These are phyloP conservation scores for Penicillium sp. DNA, from an alignment of 2,329 filamentous ascomycete genomes.

Conservation along the genomic window DNA sequence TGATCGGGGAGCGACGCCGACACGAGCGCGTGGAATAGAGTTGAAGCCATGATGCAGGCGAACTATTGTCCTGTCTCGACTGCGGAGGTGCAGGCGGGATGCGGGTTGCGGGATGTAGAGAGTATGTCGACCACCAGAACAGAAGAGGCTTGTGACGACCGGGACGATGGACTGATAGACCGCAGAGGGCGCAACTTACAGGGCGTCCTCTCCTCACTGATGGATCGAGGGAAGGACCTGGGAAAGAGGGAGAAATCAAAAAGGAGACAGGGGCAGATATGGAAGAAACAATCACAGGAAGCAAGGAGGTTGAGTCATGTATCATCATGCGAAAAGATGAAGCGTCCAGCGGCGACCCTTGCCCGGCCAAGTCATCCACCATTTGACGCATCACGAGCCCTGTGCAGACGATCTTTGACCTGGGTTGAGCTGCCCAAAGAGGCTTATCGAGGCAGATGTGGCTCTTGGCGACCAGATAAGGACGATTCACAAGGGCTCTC, in stretches of 20 bases:
- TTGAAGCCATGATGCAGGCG: slow-evolving; percentile 24
- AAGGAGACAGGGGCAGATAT: no score
- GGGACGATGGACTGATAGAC: no score
- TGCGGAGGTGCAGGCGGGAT: no score
- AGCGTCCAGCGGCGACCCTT: not conserved
- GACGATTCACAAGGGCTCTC: no score
- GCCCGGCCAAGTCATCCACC: slow-evolving; percentile 7
- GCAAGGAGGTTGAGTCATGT: not conserved
- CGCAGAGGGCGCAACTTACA: no score
- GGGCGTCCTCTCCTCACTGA: no score
- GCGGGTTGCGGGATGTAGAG: no score
- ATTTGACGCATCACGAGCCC: slow-evolving; percentile 8
- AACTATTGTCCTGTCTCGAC: not conserved
- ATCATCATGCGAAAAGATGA: not conserved
- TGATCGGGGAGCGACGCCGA: slow-evolving; percentile 47
- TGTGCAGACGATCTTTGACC: slow-evolving; percentile 5
- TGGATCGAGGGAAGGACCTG: no score
- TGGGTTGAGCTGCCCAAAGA: slow-evolving; percentile 2
- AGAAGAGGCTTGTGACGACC: no score
- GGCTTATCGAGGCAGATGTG: not conserved
- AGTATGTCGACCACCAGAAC: no score
- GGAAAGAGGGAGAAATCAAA: no score
- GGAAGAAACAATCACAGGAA: no score
- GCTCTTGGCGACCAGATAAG: slow-evolving; percentile 9
- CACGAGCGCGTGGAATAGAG: slow-evolving; percentile 23